phyloP scores from a whole-genome alignment of 176 grass and related monocot species.

The Aegilops speltoides region DNA sequence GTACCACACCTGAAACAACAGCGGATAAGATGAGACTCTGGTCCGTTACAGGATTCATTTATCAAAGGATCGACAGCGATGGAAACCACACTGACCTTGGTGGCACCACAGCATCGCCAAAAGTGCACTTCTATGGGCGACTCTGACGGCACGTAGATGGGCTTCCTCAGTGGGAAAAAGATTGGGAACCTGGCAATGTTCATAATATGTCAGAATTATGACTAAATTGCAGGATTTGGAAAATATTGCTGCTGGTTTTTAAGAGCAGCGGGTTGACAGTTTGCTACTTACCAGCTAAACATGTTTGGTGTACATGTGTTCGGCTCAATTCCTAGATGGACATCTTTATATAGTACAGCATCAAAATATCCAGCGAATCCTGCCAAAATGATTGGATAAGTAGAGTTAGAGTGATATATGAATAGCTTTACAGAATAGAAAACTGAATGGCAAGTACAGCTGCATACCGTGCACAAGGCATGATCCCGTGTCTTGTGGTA shows the following conservation, averaged over 20 bases:
- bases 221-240: background rate
- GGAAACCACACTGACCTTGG: conserved; percentile 52
- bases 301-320: conserved; percentile 94
- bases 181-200: conserved; percentile 77
- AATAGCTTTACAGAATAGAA: background rate
- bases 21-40: background rate
- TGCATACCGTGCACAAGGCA: conserved; percentile 83
- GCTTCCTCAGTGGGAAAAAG: conserved; percentile 89
- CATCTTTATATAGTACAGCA: conserved; percentile 82
- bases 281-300: conserved; percentile 81
- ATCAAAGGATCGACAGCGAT: background rate
- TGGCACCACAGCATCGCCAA: conserved; percentile 75
- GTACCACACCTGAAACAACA: conserved; percentile 77
- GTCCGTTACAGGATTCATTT: background rate
- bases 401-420: background rate
- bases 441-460: conserved; percentile 14
- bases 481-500: conserved; percentile 73
- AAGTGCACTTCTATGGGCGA: conserved; percentile 88
- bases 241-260: background rate
- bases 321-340: conserved; percentile 96
- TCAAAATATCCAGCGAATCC: conserved; percentile 99
- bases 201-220: background rate
- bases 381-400: conserved; percentile 30
- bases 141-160: conserved; percentile 51
- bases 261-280: background rate